A percentile compares a stretch with the other conserved stretches of the same genome.
These are phyloP conservation scores for Pseudocercospora musae DNA, from an alignment of 2,329 filamentous ascomycete genomes.

Conservation along the genomic window DNA sequence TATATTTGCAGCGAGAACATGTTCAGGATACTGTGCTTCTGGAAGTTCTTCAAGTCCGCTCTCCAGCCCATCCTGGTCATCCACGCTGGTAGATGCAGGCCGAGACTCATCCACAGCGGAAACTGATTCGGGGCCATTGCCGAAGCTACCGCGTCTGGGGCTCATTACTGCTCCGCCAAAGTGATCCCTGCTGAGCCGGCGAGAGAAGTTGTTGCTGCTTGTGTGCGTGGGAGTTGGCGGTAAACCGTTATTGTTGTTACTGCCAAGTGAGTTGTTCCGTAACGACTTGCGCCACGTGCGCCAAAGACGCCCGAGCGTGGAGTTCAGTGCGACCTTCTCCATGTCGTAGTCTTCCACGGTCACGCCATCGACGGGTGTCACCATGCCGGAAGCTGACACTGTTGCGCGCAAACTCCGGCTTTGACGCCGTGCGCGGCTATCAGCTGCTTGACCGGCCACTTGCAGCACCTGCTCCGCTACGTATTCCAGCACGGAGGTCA, in stretches of 20 bases:
- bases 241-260: constrained; percentile 10
- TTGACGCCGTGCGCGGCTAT: constrained; percentile 54
- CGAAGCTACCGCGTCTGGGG: constrained; percentile 23
- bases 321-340: constrained; percentile 86
- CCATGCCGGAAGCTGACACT: constrained; percentile 20
- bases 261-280: constrained; percentile 39
- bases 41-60: constrained; percentile 25
- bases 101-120: constrained; percentile 23
- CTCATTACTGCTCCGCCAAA: constrained; percentile 17
- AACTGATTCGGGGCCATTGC: constrained; percentile 20
- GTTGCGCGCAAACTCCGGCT: constrained; percentile 32
- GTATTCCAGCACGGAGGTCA: constrained; percentile 91
- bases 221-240: constrained; percentile 15
- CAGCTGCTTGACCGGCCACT: constrained; percentile 82
- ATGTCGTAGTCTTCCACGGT: constrained; percentile 84
- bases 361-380: constrained; percentile 18
- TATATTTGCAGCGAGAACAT: constrained; percentile 54
- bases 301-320: constrained; percentile 86
- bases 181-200: constrained; percentile 18
- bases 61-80: constrained; percentile 10
- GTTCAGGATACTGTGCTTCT: constrained; percentile 40
- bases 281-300: constrained; percentile 89
- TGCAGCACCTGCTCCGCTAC: constrained; percentile 87
- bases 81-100: constrained; percentile 16
- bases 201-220: constrained; percentile 17